These are phyloP conservation scores for Wickerhamomyces mucosus DNA, from an alignment of 805 yeast species.

Conservation along the genomic window DNA sequence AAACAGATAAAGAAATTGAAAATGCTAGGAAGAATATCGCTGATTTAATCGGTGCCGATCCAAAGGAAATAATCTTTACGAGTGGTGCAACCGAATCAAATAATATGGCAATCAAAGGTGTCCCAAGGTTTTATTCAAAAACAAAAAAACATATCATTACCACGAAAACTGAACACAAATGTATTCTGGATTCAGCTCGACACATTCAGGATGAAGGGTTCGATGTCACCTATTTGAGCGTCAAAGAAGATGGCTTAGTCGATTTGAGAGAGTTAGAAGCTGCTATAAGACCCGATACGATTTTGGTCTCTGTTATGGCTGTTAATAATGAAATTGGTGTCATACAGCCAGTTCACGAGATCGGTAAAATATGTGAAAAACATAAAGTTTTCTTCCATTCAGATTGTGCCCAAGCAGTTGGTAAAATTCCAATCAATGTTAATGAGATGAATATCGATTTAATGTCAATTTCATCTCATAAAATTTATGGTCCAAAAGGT, in stretches of 20 bases:
- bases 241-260: slow-evolving; percentile 69
- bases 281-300: slow-evolving; percentile 85
- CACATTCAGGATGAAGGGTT: slow-evolving; percentile 94
- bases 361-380: slow-evolving; percentile 78
- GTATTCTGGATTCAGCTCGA: slow-evolving; percentile 95
- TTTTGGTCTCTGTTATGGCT: slow-evolving; percentile 87
- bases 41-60: slow-evolving; percentile 78
- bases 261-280: slow-evolving; percentile 67
- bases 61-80: slow-evolving; percentile 94
- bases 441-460: slow-evolving; percentile 88
- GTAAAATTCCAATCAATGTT: slow-evolving; percentile 88
- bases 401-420: slow-evolving; percentile 96
- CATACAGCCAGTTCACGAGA: slow-evolving; percentile 90
- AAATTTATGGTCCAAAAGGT: slow-evolving; percentile 97
- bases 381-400: slow-evolving; percentile 94
- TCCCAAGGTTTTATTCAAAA: slow-evolving; percentile 83
- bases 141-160: slow-evolving; percentile 93
- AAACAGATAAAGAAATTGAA: slow-evolving; percentile 88
- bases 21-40: slow-evolving; percentile 79
- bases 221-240: slow-evolving; percentile 90
- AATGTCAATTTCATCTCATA: slow-evolving; percentile 91
- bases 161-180: slow-evolving; percentile 95
- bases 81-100: slow-evolving; percentile 98
- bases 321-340: slow-evolving; percentile 98
- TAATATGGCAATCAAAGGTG: slow-evolving; percentile 93